Evolutionary conservation across 306 rosid genomes (phyloP).

Genomic region (Carpinus fangiana): DNA sequence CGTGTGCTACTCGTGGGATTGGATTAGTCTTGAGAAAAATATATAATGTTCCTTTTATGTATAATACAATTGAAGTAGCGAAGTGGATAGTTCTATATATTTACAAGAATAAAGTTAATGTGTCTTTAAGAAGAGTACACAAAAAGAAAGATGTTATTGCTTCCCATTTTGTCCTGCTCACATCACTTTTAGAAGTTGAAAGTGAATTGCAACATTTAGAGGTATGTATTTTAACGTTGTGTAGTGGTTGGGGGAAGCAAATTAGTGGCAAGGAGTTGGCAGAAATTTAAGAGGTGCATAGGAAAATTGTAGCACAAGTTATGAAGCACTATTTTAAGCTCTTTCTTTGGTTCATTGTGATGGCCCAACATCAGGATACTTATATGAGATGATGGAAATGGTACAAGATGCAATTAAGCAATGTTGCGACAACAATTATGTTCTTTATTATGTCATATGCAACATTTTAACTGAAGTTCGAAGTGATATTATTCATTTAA

Average conservation of each 20-base stretch:
- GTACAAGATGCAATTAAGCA: not conserved
- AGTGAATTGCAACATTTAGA: not conserved
- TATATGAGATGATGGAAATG: constrained; percentile 4
- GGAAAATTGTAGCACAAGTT: not conserved
- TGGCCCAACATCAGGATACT: not conserved
- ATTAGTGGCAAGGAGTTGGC: not conserved
- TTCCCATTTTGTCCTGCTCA: not conserved
- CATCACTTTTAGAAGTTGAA: not conserved
- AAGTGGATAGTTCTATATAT: not conserved
- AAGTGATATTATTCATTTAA: not conserved
- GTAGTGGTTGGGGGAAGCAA: not conserved
- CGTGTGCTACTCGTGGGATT: not conserved
- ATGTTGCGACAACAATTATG: not conserved
- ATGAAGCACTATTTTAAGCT: not conserved
- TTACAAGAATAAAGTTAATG: not conserved
- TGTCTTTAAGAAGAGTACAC: not conserved
- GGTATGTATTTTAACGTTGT: not conserved
- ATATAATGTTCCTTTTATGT: fast-evolving
- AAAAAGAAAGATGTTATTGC: too few relatives aligned
- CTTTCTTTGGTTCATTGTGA: not conserved
- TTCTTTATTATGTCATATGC: not conserved
- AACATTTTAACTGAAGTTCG: not conserved
- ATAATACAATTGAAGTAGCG: not conserved
- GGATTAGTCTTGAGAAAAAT: not conserved
- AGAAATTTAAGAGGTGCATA: not conserved